These are phyloP conservation scores for Serendipita vermifera DNA, from an alignment of 768 basidiomycete species.

Conservation along the genomic window DNA sequence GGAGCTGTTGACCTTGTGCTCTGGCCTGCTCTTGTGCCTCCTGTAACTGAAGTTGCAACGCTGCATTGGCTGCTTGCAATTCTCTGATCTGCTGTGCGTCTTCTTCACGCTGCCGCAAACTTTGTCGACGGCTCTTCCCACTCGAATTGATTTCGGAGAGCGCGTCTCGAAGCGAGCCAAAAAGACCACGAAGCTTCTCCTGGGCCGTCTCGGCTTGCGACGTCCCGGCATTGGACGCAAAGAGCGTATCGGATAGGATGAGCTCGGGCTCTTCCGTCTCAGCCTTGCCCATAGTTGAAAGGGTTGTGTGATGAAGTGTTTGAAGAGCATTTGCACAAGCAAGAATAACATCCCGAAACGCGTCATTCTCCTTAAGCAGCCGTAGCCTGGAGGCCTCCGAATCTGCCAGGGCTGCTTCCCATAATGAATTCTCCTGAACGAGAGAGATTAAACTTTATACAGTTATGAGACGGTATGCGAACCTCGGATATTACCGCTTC, in stretches of 20 bases:
- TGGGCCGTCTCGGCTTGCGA: constrained; percentile 37
- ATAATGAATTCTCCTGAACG: constrained; percentile 39
- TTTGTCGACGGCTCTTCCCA: constrained; percentile 13
- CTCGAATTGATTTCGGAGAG: constrained; percentile 22
- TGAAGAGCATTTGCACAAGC: constrained; percentile 48
- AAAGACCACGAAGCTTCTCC: constrained; percentile 34
- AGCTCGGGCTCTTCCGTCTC: constrained; percentile 36
- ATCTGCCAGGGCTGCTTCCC: constrained; percentile 59
- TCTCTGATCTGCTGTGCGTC: constrained; percentile 17
- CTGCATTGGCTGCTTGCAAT: constrained; percentile 18
- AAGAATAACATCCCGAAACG: constrained; percentile 47
- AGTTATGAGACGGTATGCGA: constrained; percentile 41
- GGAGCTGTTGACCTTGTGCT: constrained; percentile 23
- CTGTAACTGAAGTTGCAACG: constrained; percentile 12
- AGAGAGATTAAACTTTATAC: constrained; percentile 24
- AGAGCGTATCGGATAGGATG: constrained; percentile 40
- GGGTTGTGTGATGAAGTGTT: constrained; percentile 33
- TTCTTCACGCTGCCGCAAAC: constrained; percentile 8
- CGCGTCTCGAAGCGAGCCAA: constrained; percentile 30
- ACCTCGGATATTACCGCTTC: constrained; percentile 15
- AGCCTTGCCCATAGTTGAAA: constrained; percentile 31
- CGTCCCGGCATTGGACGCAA: constrained; percentile 22
- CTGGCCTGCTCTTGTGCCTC: constrained; percentile 10
- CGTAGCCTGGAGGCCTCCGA: constrained; percentile 53
- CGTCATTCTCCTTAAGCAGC: constrained; percentile 51